These are phyloP conservation scores for Turnera subulata DNA, from an alignment of 345 rosid species.

Conservation along the genomic window DNA sequence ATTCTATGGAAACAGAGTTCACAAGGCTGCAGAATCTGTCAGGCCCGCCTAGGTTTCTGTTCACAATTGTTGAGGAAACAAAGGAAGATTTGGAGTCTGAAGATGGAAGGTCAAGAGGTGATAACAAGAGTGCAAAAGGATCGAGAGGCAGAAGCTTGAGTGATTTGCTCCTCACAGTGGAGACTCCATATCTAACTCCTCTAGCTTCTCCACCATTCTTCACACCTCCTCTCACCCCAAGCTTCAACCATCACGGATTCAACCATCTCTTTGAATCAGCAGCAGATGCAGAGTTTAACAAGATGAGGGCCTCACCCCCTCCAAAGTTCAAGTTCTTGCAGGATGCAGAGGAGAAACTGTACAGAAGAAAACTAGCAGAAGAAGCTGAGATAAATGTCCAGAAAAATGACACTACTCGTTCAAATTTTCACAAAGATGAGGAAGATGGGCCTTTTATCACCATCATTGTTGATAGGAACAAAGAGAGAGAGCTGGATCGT, in stretches of 20 bases:
- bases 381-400: constrained; percentile 23
- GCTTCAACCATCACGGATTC: constrained; percentile 38
- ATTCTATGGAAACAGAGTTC: constrained; percentile 48
- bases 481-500: constrained; percentile 29
- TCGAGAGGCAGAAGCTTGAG: constrained; percentile 60
- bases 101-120: constrained; percentile 54
- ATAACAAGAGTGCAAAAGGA: constrained; percentile 29
- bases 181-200: constrained; percentile 89
- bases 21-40: constrained; percentile 45
- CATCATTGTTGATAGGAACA: constrained; percentile 44
- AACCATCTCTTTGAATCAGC: constrained; percentile 54
- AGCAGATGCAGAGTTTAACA: constrained; percentile 71
- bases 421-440: constrained; percentile 32
- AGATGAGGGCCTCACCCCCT: constrained; percentile 70
- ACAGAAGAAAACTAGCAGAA: constrained; percentile 38
- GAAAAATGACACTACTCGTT: constrained; percentile 12
- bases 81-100: constrained; percentile 83
- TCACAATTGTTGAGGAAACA: constrained; percentile 88
- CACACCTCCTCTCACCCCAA: constrained; percentile 89
- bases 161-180: constrained; percentile 62
- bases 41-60: constrained; percentile 69
- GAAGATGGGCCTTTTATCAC: constrained; percentile 55
- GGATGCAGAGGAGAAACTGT: constrained; percentile 90
- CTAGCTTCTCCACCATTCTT: constrained; percentile 82
- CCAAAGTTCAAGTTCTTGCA: constrained; percentile 88